Base-by-base conservation (phyloP, 1,139 yeast species). In the Lodderomyces jiufengensis region DNA sequence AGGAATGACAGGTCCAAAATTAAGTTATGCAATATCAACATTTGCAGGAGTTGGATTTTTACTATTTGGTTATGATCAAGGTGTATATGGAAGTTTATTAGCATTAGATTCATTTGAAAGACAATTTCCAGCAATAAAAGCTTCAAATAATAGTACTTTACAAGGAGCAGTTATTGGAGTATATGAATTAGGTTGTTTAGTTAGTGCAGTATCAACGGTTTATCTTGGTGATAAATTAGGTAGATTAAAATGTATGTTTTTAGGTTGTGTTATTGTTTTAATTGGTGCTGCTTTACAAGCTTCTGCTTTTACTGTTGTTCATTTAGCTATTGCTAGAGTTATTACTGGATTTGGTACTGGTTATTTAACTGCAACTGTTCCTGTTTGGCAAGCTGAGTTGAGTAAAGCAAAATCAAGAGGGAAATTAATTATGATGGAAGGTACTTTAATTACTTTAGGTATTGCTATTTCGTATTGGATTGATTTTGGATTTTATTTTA, bases 21-120 rank as follows among this genome's bases (percentile, higher is more conserved):
- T 63, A 30, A 54, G 59, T 35, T 36, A 45, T 9, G 54, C 59
- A 2, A 57, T 63, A 14, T 51, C 66, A 1, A 36, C 48, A 20
- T 50, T 59, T 38, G 61, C 64, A 25, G 60, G 62, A 20, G 51
- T 60, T 23, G 67, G 66, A 3, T 61, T 61, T 37, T 43, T 59
- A 16, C 49, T 63, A 21, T 64, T 63, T 35, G 78, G 79, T 9
- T 70, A 70, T 45, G 74, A 70, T 41, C 76, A 73, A 47, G 74
- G 77, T 27, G 73, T 73, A 22, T 66, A 71, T 67, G 74, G 76
- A 27, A 56, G 67, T 16, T 56, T 72, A 31, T 54, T 73, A 35
- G 67, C 74, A 0, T 54, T 70, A 31, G 54, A 54, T 3, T 47
- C 62, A 3, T 72, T 72, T 43, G 48, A 61, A 44, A 49, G 59